Evolutionary conservation across 352 stramenopile genomes (phyloP), one percentile per base, ranked within the genome.

Genomic region (Phytophthora fragariae): DNA sequence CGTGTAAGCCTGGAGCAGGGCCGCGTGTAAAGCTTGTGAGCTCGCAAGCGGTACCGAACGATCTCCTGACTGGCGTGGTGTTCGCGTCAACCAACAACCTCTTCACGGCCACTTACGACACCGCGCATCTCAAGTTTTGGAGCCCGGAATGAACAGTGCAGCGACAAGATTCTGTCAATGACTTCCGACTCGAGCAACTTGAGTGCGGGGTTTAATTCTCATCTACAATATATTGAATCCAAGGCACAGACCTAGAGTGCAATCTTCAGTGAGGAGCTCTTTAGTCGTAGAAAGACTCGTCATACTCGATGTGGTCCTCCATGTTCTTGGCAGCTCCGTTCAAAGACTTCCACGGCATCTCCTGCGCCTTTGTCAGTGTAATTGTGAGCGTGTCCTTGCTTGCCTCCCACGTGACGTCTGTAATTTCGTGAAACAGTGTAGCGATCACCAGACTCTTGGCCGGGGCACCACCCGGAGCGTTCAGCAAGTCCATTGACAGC

Each of bases 261-360:
- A 59, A 44, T 55, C 39, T 46, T 46, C 44, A 29, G 33, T 39
- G 14, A 37, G 17, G 15, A 62, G 8, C 24, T 27, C 59, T 46
- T 80, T 82, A 94, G 31, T 94, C 88, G 62, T 88, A 96, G 33
- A 96, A 65, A 62, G 85, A 91, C 21, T 91, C 81, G 58, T 96
- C 88, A 76, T 96, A 96, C 62, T 94, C 79, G 53, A 96, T 93
- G 78, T 96, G 88, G 17, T 92, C 82, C 62, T 94, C 87, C 68
- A 96, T 76, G 47, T 92, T 90, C 73, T 92, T 95, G 15, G 87
- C 85, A 1, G 90, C 90, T 60, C 82, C 87, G 54, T 96, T 96
- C 27, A 96, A 82, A 44, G 90, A 96, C 47, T 66, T 91, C 90
- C 90, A 96, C 31, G 80, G 73, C n/a, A 79, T 46, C 17, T 72